phyloP scores from a whole-genome alignment of 2,329 filamentous ascomycete genomes.

The Ceratocystis diversiconidia region DNA sequence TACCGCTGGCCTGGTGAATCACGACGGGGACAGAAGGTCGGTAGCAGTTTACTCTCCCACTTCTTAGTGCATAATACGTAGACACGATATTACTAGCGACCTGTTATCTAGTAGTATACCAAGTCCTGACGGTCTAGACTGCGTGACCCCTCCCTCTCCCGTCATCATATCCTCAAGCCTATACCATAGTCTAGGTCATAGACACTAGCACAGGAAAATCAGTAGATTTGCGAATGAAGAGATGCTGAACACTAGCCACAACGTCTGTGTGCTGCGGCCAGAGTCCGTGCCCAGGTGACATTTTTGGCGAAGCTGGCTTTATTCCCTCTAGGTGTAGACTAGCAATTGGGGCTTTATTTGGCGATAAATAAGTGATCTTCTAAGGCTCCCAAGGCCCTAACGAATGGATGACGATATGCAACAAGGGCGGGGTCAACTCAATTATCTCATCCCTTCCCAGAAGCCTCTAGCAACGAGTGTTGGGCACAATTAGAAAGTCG shows the following conservation, averaged over 20 bases:
- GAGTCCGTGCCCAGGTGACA: not conserved
- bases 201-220: not conserved
- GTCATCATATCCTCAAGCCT: too few relatives aligned
- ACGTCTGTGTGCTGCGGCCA: not conserved
- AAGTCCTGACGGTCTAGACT: too few relatives aligned
- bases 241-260: not conserved
- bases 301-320: not conserved
- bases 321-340: not conserved
- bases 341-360: not conserved
- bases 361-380: not conserved
- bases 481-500: not conserved
- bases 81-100: too few relatives aligned
- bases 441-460: not conserved
- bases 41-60: not conserved
- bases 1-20: conserved; percentile 10
- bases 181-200: not conserved
- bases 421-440: too few relatives aligned
- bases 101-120: too few relatives aligned
- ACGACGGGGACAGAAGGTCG: not conserved
- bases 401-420: too few relatives aligned
- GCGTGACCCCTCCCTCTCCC: too few relatives aligned
- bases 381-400: too few relatives aligned
- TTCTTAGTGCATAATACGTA: not conserved
- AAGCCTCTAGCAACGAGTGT: not conserved
- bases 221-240: not conserved